Evolutionary conservation across 1,284 basidiomycete genomes (phyloP), one percentile per base, ranked within the genome.

Genomic region (Porogramme epimiltina): DNA sequence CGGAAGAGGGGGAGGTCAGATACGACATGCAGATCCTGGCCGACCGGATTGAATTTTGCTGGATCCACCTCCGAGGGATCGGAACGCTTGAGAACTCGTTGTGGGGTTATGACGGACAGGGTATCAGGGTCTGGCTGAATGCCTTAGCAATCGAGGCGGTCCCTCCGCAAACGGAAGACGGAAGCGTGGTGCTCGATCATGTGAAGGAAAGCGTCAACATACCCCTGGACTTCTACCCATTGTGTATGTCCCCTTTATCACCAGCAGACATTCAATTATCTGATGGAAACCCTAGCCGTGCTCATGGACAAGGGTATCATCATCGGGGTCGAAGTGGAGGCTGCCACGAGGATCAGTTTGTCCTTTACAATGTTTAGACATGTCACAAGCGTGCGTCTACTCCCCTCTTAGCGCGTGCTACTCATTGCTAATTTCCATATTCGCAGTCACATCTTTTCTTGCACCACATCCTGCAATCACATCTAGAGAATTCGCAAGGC

Each of bases 231-330:
- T 98, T 98, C 64, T 98, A 99, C 66, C 96, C 96, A 0, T 71
- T 99, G 3, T 97, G 95, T 95, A 63, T 74, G 19, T 19, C 9
- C 8, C 31, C 1, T 20, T 4, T 46, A 10, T 13, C 9, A 41
- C 31, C 36, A 4, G 24, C 39, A 13, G 13, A 31, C 28, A 8
- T 31, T 31, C 28, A 31, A 6, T 31, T 31, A 58, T 13, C 10
- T 37, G 5, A 22, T 42, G 49, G 39, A 31, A 58, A n/a, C 3
- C 3, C 13, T 25, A 96, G 94, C 95, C 54, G 93, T 97, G 4
- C 79, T 99, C 19, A 96, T 99, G 91, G 95, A 98, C 68, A 98
- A 98, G 67, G 97, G 95, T 0, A 97, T 99, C 61, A 93, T 99
- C 56, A 95, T 99, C 50, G 97, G 96, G 8, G 92, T 92, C 34